A percentile compares a stretch with the other conserved stretches of the same genome.
phyloP scores from a whole-genome alignment of 176 grass and related monocot genomes.

The Areca catechu region DNA sequence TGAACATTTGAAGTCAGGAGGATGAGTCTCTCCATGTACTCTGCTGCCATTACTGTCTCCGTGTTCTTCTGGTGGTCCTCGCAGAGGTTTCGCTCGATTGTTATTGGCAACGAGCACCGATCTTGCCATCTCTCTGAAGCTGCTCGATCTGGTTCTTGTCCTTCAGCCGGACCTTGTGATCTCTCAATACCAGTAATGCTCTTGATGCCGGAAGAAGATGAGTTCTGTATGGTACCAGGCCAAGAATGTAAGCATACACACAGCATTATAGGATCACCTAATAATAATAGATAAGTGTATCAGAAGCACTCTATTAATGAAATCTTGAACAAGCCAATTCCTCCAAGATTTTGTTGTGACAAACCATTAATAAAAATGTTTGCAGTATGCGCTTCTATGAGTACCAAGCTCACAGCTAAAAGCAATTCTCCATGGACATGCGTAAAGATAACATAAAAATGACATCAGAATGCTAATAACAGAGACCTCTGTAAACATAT shows the following conservation, averaged over 20 bases:
- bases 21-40: constrained; percentile 27
- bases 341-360: no score
- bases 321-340: no score
- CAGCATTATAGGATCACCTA: no score
- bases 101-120: neutral
- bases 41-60: constrained; percentile 23
- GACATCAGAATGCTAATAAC: no score
- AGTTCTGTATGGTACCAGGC: constrained; percentile 13
- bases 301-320: no score
- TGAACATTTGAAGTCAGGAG: constrained; percentile 27
- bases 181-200: constrained; percentile 11
- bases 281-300: no score
- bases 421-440: no score
- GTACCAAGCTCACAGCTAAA: no score
- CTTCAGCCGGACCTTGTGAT: constrained; percentile 26
- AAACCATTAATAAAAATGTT: no score
- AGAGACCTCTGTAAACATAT: no score
- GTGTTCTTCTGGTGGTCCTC: constrained; percentile 1
- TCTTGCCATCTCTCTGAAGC: constrained; percentile 8
- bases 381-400: no score
- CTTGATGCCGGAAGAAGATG: constrained; percentile 6
- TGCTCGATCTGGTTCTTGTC: neutral
- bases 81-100: constrained; percentile 7
- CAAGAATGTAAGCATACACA: neutral
- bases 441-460: no score